Base-by-base conservation (phyloP, 2,329 filamentous ascomycete genomes). In the Xylariales sp. region DNA sequence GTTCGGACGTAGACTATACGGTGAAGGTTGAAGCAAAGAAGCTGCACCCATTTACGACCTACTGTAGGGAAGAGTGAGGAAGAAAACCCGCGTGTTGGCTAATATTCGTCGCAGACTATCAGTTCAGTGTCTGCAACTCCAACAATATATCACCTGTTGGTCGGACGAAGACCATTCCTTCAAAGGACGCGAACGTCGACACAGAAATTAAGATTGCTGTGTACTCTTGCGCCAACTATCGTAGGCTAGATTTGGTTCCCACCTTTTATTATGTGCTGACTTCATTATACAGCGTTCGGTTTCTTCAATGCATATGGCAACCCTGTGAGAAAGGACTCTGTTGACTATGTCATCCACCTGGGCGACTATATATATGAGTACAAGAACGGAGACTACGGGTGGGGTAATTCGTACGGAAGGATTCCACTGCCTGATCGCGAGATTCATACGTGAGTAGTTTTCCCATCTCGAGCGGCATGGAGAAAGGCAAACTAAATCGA, bases 1-100 rank as follows among this genome's bases (percentile, higher is more conserved):
- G 74, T 37, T 84, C 78, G 0, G 84, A 88, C 53, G 74, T 88
- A 31, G 84, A 88, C 54, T 88, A 81, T 54, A 88, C 84, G 0
- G 69, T 87, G 49, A 87, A 87, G 68, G 75, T 86, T 11, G 83
- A 88, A 59, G 84, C 83, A 1, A 71, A 62, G 36, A 72, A 74
- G 11, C 58, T 88, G 29, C 63, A 74, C 38, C 70, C 83, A 0
- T 84, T 78, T 52, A 86, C 80, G 0, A 70, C 67, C 2, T 86
- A 87, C 59, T 82, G 56, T 54, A 22, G 32, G 45, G 35, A 18
- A 11, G 12, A 20, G 10, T 27, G 6, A 5, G 18, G 27, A 16
- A 10, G 3, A 12, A 18, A n/a, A 25, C 1, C 10, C 12, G 12
- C 24, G 10, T 15, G 16, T 9, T n/a, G 28, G 4, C 15, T 36